Percentiles rank a stretch among this genome's conserved stretches.
phyloP scores from a whole-genome alignment of 805 yeast genomes.

The Barnettozyma wickerhamii region DNA sequence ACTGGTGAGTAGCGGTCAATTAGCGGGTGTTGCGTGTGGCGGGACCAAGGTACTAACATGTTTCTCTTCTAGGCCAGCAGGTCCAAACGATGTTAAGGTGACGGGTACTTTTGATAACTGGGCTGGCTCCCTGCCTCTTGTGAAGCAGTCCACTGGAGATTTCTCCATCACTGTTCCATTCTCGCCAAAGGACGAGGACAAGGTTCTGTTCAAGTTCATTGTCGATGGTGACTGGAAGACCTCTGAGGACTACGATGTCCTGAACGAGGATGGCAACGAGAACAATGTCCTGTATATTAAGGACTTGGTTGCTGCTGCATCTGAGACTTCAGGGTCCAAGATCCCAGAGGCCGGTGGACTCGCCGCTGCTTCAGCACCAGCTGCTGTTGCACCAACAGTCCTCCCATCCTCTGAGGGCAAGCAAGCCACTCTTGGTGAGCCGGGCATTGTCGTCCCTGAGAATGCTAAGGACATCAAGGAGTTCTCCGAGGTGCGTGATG shows the following conservation, averaged over 20 bases:
- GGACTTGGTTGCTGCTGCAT: constrained; percentile 16
- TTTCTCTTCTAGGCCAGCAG: constrained; percentile 37
- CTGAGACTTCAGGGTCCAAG: constrained; percentile 13
- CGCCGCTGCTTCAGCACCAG: constrained; percentile 17
- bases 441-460: constrained; percentile 63
- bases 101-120: constrained; percentile 73
- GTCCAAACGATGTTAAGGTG: constrained; percentile 54
- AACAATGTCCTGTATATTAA: constrained; percentile 32
- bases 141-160: constrained; percentile 56
- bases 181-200: constrained; percentile 30
- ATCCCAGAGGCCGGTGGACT: constrained; percentile 50
- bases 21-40: not conserved
- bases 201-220: constrained; percentile 49
- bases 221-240: constrained; percentile 67
- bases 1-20: constrained; percentile 5
- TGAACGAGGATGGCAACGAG: constrained; percentile 34
- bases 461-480: constrained; percentile 55
- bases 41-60: constrained; percentile 38
- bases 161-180: constrained; percentile 58
- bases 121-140: constrained; percentile 56
- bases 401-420: constrained; percentile 38
- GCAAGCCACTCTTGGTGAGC: constrained; percentile 52
- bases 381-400: constrained; percentile 28
- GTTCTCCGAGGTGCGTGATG: constrained; percentile 45
- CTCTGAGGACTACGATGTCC: constrained; percentile 35